A percentile compares a stretch with the other conserved stretches of the same genome.
phyloP scores from a whole-genome alignment of 306 rosid species.

The Lathyrus oleraceus region DNA sequence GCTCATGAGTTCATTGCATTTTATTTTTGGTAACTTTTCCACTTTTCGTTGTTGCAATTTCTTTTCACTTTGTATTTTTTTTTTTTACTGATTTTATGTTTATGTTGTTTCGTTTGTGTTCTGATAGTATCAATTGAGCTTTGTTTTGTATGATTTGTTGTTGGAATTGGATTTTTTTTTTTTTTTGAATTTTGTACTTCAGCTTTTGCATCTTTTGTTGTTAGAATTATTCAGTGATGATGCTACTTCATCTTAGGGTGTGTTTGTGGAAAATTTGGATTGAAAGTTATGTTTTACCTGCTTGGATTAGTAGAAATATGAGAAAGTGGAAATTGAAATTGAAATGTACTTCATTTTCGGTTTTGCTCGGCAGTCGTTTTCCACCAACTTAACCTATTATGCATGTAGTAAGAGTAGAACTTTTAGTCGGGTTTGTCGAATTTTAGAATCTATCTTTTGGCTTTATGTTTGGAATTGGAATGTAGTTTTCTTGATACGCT shows the following conservation, averaged over 20 bases:
- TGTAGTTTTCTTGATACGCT: conserved; percentile 22
- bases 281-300: conserved; percentile 33
- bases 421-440: conserved; percentile 24
- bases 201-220: neutral
- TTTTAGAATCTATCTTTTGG: conserved; percentile 4
- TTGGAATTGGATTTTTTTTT: neutral
- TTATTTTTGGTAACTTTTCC: conserved; percentile 64
- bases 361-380: conserved; percentile 38
- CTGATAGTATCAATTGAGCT: neutral
- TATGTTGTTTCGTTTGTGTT: neutral
- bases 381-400: conserved; percentile 14
- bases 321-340: conserved; percentile 32
- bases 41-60: conserved; percentile 14
- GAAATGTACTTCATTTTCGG: conserved; percentile 28
- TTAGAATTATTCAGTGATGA: conserved; percentile 28
- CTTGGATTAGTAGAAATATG: conserved; percentile 19
- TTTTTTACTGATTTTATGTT: neutral
- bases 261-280: neutral
- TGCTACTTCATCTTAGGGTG: conserved; percentile 23
- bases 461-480: conserved; percentile 32
- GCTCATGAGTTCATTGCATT: conserved; percentile 72
- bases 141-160: conserved; percentile 23
- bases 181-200: neutral
- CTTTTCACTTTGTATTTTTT: neutral
- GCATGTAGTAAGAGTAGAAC: conserved; percentile 14